These are phyloP conservation scores for Uncinocarpus reesii DNA, from an alignment of 2,329 filamentous ascomycete species.

Conservation along the genomic window DNA sequence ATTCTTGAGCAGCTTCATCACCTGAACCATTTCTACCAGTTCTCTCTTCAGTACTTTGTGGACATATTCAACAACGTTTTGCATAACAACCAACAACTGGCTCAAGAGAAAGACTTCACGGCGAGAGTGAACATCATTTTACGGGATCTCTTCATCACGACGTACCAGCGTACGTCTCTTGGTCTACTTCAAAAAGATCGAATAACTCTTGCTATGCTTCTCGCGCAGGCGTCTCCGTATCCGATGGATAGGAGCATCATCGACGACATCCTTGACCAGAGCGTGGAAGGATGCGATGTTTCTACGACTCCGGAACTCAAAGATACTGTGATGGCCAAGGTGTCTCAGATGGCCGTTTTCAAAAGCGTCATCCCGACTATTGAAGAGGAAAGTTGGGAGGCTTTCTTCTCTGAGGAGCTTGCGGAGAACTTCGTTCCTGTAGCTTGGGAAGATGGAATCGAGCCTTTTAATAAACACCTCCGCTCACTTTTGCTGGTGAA, in stretches of 20 bases:
- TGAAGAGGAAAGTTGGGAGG: conserved; percentile 58
- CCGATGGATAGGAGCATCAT: conserved; percentile 86
- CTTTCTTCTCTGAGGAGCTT: conserved; percentile 73
- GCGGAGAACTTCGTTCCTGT: conserved; percentile 74
- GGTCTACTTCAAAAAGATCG: conserved; percentile 88
- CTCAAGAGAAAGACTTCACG: conserved; percentile 62
- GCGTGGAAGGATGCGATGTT: conserved; percentile 64
- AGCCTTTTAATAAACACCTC: conserved; percentile 63
- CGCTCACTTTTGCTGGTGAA: conserved; percentile 83
- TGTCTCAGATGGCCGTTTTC: conserved; percentile 60
- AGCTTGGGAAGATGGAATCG: conserved; percentile 57
- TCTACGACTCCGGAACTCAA: conserved; percentile 56
- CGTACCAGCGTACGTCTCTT: conserved; percentile 87
- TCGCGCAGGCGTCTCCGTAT: conserved; percentile 92
- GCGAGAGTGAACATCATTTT: conserved; percentile 80
- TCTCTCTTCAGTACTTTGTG: conserved; percentile 95
- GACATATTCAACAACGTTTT: conserved; percentile 95
- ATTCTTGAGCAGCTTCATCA: conserved; percentile 95
- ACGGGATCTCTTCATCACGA: conserved; percentile 77
- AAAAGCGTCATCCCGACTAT: conserved; percentile 60
- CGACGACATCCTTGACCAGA: conserved; percentile 72
- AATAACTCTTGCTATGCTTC: conserved; percentile 85
- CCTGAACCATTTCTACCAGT: conserved; percentile 98
- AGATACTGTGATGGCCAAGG: conserved; percentile 58
- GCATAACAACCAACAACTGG: conserved; percentile 63